Evolutionary conservation across 1,139 yeast species (phyloP), one percentile per base, ranked within the genome.

Genomic region (Sugiyamaella paludigena): DNA sequence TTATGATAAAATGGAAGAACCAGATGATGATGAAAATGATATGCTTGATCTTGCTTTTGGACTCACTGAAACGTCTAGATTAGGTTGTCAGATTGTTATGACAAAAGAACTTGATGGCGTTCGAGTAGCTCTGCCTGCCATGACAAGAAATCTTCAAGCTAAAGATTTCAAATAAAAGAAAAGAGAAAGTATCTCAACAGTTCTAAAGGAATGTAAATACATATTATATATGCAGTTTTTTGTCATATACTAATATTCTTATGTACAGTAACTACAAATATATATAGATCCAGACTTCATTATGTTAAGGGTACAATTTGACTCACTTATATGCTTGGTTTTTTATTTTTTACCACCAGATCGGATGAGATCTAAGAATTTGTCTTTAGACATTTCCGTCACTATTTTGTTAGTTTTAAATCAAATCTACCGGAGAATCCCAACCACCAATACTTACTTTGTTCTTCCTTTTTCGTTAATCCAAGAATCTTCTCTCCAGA

Each of bases 1-100:
- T 65, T 92, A 88, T 69, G 98, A 92, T 64, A 79, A 74, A 51
- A 79, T 92, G 59, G 96, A 95, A 27, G 98, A 92, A 66, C 98
- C 98, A 0, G 88, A 84, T 57, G 98, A 92, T 64, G 98, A 92
- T 64, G 98, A 92, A 68, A 91, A 94, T 66, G 98, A 92, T 70
- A 92, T 92, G 98, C 77, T 94, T 65, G 98, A 92, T 69, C 76
- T 92, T 64, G 98, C 98, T 0, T 94, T 92, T 65, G 98, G 98
- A 0, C 78, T 92, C 49, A 92, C 98, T 4, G 98, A 91, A 65
- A 72, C 75, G n/a, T 87, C 96, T 28, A 78, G 98, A 63, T 76
- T 92, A 58, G 98, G 98, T 0, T 94, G 98, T 69, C 97, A 92
- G 71, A 84, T 92, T 40, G 75, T 77, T 53, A 88, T 92, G 97